A percentile compares a stretch with the other conserved stretches of the same genome.
Evolutionary conservation across 75 land plant species (phyloP).

Genomic region (Sequoiadendron giganteum): DNA sequence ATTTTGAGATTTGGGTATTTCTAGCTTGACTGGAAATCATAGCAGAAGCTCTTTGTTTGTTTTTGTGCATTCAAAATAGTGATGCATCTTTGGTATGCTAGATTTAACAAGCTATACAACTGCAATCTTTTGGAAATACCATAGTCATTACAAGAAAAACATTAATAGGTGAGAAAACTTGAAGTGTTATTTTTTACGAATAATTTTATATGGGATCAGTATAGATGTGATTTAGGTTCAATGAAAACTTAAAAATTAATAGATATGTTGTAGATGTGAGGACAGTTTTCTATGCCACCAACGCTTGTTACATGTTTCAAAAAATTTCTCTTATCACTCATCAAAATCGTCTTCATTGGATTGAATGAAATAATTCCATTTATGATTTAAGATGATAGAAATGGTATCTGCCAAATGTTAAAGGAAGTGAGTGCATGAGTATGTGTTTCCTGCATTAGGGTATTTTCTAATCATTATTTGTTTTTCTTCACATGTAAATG

Average conservation of each 20-base stretch:
- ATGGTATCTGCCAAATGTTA: too few relatives aligned
- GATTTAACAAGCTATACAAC: background rate
- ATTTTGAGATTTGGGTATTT: too few relatives aligned
- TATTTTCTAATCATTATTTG: too few relatives aligned
- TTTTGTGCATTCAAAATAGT: too few relatives aligned
- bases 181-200: too few relatives aligned
- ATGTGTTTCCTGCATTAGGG: too few relatives aligned
- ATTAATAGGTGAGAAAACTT: background rate
- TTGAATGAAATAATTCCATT: background rate
- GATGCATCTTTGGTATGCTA: background rate
- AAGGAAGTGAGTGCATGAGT: too few relatives aligned
- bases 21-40: too few relatives aligned
- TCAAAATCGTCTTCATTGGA: background rate
- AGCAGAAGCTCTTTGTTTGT: too few relatives aligned
- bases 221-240: background rate
- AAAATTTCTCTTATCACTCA: background rate
- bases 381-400: background rate
- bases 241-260: background rate
- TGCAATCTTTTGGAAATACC: background rate
- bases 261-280: background rate
- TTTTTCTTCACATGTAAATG: too few relatives aligned
- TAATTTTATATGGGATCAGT: too few relatives aligned
- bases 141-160: background rate
- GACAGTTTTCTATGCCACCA: background rate
- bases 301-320: background rate